phyloP scores from a whole-genome alignment of 148 eudicot species.

The Vaccinium darrowii region DNA sequence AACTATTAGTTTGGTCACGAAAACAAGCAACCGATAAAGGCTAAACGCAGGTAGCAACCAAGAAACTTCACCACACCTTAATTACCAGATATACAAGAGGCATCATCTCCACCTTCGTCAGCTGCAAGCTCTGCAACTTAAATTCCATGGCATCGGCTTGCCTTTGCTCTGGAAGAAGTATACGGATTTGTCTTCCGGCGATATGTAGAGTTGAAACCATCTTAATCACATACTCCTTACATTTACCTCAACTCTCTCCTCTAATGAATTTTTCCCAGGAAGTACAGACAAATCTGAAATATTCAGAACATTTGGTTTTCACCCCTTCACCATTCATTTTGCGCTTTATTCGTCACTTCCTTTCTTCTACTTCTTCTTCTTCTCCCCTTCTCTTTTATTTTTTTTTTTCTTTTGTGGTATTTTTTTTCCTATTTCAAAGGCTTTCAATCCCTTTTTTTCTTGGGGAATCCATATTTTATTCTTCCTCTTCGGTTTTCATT shows the following conservation, averaged over 20 bases:
- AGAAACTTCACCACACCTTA: constrained; percentile 38
- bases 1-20: background rate
- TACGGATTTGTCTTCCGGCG: constrained; percentile 6
- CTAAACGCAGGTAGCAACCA: constrained; percentile 16
- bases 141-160: constrained; percentile 12
- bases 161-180: constrained; percentile 23
- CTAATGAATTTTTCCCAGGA: background rate
- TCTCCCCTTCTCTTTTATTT: constrained; percentile 14
- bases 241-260: background rate
- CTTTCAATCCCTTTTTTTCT: background rate
- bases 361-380: constrained; percentile 7
- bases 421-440: constrained; percentile 9
- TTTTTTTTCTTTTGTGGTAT: constrained; percentile 11
- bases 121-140: constrained; percentile 34
- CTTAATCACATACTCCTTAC: constrained; percentile 1
- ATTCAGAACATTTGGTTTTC: background rate
- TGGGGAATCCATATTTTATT: background rate
- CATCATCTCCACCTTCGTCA: constrained; percentile 19
- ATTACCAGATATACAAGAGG: constrained; percentile 23
- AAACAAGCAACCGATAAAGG: constrained; percentile 8
- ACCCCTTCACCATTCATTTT: constrained; percentile 9
- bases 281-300: background rate
- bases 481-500: constrained; percentile 5
- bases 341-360: constrained; percentile 1
- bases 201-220: background rate